Evolutionary conservation across 768 basidiomycete species (phyloP).

Genomic region (Naganishia antarctica): DNA sequence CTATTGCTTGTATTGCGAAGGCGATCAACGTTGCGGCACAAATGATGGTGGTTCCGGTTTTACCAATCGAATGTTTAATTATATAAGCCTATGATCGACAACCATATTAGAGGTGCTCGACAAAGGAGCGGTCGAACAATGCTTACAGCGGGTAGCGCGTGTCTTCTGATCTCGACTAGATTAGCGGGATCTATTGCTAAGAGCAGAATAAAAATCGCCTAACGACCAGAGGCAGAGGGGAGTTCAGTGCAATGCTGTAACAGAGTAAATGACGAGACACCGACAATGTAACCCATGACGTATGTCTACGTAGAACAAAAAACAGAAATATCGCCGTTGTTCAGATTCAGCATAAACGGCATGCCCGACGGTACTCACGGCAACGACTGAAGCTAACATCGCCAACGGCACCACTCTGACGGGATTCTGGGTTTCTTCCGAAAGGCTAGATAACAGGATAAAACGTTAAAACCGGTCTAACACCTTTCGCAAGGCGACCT

Average conservation of each 20-base stretch:
- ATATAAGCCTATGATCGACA: conserved; percentile 41
- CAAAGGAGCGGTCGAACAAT: not conserved
- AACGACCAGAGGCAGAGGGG: conserved; percentile 3
- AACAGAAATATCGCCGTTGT: too few species aligned
- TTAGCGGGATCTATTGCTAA: conserved; percentile 36
- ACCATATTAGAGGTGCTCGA: conserved; percentile 8
- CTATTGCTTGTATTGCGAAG: conserved; percentile 47
- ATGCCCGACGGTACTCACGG: conserved; percentile 34
- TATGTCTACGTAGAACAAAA: conserved; percentile 40
- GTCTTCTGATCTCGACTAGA: conserved; percentile 24
- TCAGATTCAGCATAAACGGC: not conserved
- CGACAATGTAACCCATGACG: conserved; percentile 49
- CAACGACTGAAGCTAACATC: conserved; percentile 41
- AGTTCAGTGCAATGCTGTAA: not conserved
- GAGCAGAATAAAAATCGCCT: conserved; percentile 47
- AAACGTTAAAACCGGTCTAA: not conserved
- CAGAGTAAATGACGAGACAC: conserved; percentile 15
- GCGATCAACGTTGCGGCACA: conserved; percentile 36
- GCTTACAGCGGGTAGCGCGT: conserved; percentile 43
- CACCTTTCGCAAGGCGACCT: conserved; percentile 12
- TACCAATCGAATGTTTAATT: conserved; percentile 45
- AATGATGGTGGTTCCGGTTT: conserved; percentile 38
- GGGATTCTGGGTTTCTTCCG: conserved; percentile 51
- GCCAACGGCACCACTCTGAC: conserved; percentile 50
- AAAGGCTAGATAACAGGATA: conserved; percentile 28